Base-by-base conservation (phyloP, 2,329 filamentous ascomycete genomes). In the Chaetomiaceae sp. region DNA sequence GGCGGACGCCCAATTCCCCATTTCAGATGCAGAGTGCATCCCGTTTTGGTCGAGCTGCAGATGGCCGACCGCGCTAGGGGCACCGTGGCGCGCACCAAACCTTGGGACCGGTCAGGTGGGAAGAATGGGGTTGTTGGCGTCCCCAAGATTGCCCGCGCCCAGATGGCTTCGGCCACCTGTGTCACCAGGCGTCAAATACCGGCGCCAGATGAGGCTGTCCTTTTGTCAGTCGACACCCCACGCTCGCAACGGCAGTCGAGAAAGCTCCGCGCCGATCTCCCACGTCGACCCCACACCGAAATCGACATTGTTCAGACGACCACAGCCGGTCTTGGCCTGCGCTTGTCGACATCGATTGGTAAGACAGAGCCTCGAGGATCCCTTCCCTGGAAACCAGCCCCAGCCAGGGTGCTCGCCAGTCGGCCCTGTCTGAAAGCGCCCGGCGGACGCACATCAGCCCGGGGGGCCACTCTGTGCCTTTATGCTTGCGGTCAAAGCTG, bases 21-120 rank as follows among this genome's bases (percentile, higher is more conserved):
- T 39, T 33, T 15, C 23, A 38, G 23, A 52, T 34, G 53, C 51
- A 53, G 34, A 45, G 25, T 33, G 3, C 11, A 27, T 47, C 33
- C 55, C 62, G 15, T 51, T 63, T 64, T 56, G 9, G 57, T 61
- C 62, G 57, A 64, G 54, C n/a, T 63, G 62, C 62, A 64, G 54
- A 19, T 33, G 34, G 19, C 37, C 39, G 43, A 37, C 54, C 59
- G 60, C 60, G 40, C 57, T 54, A 56, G 46, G 19, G 54, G 54
- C 50, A 34, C 55, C 31, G 60, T 62, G 61, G 61, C 62, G 60
- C 54, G 27, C 3, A 17, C 8, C 22, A 19, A 45, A 48, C 47
- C 40, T 33, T 54, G 29, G 22, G 42, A 36, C 20, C 29, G 59
- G 55, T 58, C 60, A 60, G 58, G 56, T 59, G 60, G 34, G 34